Evolutionary conservation across 805 yeast species (phyloP).

Genomic region (Metschnikowia cubensis): DNA sequence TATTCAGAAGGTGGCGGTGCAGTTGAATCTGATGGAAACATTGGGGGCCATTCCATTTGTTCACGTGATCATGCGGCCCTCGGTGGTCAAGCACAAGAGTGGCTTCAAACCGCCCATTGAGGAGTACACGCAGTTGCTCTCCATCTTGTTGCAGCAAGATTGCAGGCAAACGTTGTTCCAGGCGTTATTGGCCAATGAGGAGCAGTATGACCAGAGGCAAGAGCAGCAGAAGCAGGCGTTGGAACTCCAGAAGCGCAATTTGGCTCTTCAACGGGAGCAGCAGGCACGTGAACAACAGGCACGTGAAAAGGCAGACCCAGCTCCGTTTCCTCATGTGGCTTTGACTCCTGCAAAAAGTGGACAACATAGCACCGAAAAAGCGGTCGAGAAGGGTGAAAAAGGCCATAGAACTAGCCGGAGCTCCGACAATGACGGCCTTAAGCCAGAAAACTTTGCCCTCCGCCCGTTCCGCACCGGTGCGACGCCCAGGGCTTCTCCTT

Average conservation of each 20-base stretch:
- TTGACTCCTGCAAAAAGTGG: background rate
- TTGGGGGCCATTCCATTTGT: slow-evolving; percentile 39
- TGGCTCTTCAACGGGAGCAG: slow-evolving; percentile 2
- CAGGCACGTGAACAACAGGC: slow-evolving; percentile 1
- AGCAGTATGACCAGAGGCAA: slow-evolving; percentile 20
- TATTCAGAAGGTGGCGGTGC: background rate
- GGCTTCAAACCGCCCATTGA: slow-evolving; percentile 40
- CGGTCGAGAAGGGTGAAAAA: background rate
- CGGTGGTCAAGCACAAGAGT: slow-evolving; percentile 29
- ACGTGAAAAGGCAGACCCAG: background rate
- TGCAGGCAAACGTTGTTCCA: slow-evolving; percentile 16
- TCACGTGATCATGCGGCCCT: slow-evolving; percentile 40
- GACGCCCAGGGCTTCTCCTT: slow-evolving; percentile 40
- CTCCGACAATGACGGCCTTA: background rate
- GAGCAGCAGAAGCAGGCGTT: slow-evolving; percentile 24
- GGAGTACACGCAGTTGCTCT: slow-evolving; percentile 23
- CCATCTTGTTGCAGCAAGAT: slow-evolving; percentile 25
- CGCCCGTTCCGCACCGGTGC: slow-evolving; percentile 40
- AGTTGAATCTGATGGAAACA: slow-evolving; percentile 32
- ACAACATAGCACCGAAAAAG: background rate
- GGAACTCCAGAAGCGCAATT: slow-evolving; percentile 2
- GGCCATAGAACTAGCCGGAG: background rate
- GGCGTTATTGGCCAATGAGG: slow-evolving; percentile 10
- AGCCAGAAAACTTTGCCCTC: slow-evolving; percentile 31
- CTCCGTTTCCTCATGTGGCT: background rate